Evolutionary conservation across 2,329 filamentous ascomycete species (phyloP).

Genomic region (Colletotrichum spaethianum): DNA sequence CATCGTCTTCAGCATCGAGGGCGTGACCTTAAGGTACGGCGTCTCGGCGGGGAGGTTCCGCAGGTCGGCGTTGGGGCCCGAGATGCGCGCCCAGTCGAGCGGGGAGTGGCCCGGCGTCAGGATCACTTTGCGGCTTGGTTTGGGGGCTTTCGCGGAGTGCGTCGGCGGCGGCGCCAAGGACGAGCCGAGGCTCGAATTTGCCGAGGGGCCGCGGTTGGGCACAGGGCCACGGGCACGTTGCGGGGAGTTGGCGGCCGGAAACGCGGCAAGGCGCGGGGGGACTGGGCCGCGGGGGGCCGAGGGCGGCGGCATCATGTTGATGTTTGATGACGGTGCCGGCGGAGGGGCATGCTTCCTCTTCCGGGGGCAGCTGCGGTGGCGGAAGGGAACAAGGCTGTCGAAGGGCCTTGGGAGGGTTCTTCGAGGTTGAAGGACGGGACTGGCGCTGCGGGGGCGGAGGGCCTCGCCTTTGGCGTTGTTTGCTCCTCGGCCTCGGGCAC

Average conservation of each 20-base stretch:
- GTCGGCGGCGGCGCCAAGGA: constrained; percentile 70
- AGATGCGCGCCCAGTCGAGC: constrained; percentile 93
- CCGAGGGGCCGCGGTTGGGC: constrained; percentile 54
- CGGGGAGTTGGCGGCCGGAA: constrained; percentile 43
- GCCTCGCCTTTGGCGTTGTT: constrained; percentile 66
- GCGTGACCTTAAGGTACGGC: constrained; percentile 81
- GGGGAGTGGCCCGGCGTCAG: constrained; percentile 94
- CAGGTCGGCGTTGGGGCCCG: constrained; percentile 74
- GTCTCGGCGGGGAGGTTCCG: constrained; percentile 70
- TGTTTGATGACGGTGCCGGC: constrained; percentile 3
- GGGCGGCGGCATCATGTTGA: constrained; percentile 50
- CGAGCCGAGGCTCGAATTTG: constrained; percentile 46
- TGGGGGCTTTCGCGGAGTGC: constrained; percentile 65
- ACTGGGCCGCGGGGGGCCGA: constrained; percentile 44
- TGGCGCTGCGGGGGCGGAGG: constrained; percentile 45
- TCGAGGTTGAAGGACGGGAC: constrained; percentile 64
- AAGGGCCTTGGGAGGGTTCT: constrained; percentile 34
- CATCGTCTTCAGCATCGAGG: constrained; percentile 81
- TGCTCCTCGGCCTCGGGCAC: constrained; percentile 57
- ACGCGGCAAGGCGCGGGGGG: constrained; percentile 39
- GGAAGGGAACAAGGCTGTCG: constrained; percentile 43
- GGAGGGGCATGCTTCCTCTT: constrained; percentile 40
- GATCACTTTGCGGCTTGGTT: constrained; percentile 78
- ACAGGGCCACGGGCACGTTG: constrained; percentile 45
- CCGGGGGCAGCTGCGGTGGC: constrained; percentile 41